A percentile compares a stretch with the other conserved stretches of the same genome.
Conservation (phyloP, 2,329 filamentous ascomycete species). For the Trichoderma asperellum region DNA sequence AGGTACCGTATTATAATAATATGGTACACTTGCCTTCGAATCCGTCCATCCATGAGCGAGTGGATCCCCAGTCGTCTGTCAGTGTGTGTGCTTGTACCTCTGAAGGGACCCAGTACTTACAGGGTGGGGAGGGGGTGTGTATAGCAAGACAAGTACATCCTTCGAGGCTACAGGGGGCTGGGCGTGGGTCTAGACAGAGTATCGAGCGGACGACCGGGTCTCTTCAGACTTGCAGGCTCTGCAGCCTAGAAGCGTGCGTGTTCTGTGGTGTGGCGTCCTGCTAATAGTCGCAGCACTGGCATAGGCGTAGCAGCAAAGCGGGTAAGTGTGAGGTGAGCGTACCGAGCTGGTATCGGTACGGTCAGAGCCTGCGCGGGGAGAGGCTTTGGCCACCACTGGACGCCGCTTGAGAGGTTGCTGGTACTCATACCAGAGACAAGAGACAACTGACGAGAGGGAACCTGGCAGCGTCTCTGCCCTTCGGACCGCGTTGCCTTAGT, state of each 20-base stretch:
- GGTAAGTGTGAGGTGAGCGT: background rate
- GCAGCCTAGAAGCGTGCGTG: background rate
- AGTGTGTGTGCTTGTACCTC: conserved; percentile 1
- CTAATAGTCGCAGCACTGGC: background rate
- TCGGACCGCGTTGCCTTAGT: conserved; percentile 27
- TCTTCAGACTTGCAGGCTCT: conserved; percentile 12
- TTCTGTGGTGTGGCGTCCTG: conserved; percentile 9
- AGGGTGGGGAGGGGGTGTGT: conserved; percentile 2
- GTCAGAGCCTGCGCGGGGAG: conserved; percentile 10
- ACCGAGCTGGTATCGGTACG: background rate
- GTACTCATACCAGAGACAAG: background rate
- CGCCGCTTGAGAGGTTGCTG: conserved; percentile 1
- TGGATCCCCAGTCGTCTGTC: conserved; percentile 4
- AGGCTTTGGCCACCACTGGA: background rate
- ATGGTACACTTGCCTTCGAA: conserved; percentile 3
- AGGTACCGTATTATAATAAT: conserved; percentile 23
- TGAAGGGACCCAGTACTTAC: conserved; percentile 6
- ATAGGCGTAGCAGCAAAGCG: background rate
- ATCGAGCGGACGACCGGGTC: conserved; percentile 12
- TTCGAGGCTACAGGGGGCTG: background rate
- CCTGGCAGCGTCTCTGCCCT: background rate
- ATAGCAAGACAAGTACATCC: background rate
- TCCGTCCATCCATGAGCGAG: background rate
- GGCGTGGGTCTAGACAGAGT: conserved; percentile 1
- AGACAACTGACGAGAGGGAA: background rate